Evolutionary conservation across 129 eudicot genomes (phyloP).

Genomic region (Escallonia herrerae): DNA sequence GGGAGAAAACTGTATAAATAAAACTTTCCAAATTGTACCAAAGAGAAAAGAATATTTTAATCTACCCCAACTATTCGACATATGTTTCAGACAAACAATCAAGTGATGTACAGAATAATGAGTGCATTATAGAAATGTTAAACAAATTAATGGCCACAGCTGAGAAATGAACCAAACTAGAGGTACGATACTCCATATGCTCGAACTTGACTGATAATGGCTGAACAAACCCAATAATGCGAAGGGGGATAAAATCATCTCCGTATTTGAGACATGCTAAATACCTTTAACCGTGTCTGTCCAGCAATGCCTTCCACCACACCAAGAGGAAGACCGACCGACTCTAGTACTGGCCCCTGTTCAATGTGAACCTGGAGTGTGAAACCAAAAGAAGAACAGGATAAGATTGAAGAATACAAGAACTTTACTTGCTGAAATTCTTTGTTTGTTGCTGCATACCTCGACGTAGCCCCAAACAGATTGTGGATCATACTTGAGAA

Average conservation of each 20-base stretch:
- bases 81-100: too few species aligned
- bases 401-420: neutral
- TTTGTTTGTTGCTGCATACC: conserved; percentile 27
- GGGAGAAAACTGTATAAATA: too few species aligned
- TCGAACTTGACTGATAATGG: too few species aligned
- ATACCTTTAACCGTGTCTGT: conserved; percentile 86
- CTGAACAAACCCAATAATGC: too few species aligned
- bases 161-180: too few species aligned
- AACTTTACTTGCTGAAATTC: neutral
- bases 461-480: conserved; percentile 89
- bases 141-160: too few species aligned
- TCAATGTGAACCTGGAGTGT: conserved; percentile 83
- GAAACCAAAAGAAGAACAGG: neutral
- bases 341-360: conserved; percentile 95
- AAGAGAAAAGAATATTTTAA: too few species aligned
- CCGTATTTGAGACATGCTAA: neutral
- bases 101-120: too few species aligned
- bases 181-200: too few species aligned
- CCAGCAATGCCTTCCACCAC: conserved; percentile 97
- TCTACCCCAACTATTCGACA: too few species aligned
- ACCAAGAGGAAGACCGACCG: conserved; percentile 93
- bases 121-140: too few species aligned
- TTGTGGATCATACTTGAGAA: conserved; percentile 72
- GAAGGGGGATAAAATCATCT: neutral
- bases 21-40: too few species aligned